Conservation (phyloP, 192 early-diverging fungal species). For the Coemansia sp. region DNA sequence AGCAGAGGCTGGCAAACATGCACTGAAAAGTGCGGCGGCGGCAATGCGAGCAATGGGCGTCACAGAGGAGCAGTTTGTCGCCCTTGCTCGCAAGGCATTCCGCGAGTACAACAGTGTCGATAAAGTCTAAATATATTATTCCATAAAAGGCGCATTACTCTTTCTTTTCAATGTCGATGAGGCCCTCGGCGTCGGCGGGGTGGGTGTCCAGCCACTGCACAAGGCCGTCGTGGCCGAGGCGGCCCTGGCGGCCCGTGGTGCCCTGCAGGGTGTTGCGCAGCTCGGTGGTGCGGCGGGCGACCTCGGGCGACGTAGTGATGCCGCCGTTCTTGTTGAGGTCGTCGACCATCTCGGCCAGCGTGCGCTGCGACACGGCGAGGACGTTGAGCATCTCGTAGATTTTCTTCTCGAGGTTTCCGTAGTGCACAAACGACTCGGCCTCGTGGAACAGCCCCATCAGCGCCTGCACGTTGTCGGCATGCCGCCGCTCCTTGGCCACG, state of each 20-base stretch:
- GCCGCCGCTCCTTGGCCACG: slow-evolving; percentile 12
- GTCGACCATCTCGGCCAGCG: slow-evolving; percentile 38
- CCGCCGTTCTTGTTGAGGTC: slow-evolving; percentile 28
- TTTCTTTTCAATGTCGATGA: neutral
- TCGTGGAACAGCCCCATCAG: slow-evolving; percentile 50
- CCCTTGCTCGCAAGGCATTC: slow-evolving; percentile 6
- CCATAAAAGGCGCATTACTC: neutral
- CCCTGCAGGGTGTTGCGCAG: slow-evolving; percentile 44
- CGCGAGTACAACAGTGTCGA: neutral
- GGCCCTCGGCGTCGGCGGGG: slow-evolving; percentile 19
- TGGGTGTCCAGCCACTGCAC: slow-evolving; percentile 40
- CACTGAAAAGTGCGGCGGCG: slow-evolving; percentile 25
- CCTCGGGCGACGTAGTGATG: slow-evolving; percentile 9
- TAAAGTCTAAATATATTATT: neutral
- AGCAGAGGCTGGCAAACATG: slow-evolving; percentile 6
- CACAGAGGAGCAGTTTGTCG: slow-evolving; percentile 25
- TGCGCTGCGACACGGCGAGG: slow-evolving; percentile 21
- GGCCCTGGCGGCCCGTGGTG: slow-evolving; percentile 47
- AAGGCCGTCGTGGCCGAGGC: slow-evolving; percentile 71
- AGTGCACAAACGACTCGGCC: slow-evolving; percentile 38
- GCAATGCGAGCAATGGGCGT: slow-evolving; percentile 19
- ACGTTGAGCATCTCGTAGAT: slow-evolving; percentile 16
- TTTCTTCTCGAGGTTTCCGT: slow-evolving; percentile 35
- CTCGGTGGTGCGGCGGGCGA: slow-evolving; percentile 23
- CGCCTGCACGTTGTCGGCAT: slow-evolving; percentile 40